A percentile compares a stretch with the other conserved stretches of the same genome.
These are phyloP conservation scores for Heritiera fomes DNA, from an alignment of 345 rosid genomes.

Conservation along the genomic window DNA sequence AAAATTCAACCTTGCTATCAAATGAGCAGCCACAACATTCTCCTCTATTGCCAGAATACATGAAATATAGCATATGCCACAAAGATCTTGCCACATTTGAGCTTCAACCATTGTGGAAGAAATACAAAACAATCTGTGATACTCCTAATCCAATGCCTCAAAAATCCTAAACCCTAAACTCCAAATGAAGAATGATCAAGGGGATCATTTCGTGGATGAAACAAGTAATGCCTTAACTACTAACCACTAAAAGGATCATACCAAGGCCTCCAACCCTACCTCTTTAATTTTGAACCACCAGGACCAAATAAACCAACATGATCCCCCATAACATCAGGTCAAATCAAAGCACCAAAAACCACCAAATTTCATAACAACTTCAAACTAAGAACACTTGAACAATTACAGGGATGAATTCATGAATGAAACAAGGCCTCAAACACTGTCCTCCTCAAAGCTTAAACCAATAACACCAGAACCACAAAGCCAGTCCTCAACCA, in stretches of 20 bases:
- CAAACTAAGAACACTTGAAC: neutral
- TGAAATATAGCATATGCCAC: neutral
- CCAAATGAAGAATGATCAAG: neutral
- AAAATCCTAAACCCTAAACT: neutral
- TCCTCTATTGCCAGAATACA: neutral
- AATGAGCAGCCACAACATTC: neutral
- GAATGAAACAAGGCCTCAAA: neutral
- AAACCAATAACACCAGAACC: neutral
- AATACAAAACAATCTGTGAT: neutral
- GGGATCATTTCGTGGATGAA: conserved; percentile 4
- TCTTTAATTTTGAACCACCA: neutral
- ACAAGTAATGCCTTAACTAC: neutral
- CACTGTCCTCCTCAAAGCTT: neutral
- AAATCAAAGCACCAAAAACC: conserved; percentile 10
- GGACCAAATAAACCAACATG: neutral
- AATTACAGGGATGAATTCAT: neutral
- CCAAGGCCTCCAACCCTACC: neutral
- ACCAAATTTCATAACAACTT: neutral
- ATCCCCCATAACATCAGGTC: neutral
- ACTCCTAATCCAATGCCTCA: neutral
- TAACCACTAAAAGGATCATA: neutral
- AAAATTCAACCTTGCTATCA: neutral
- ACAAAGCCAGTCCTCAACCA: neutral
- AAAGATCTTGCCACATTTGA: neutral
- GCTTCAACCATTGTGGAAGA: conserved; percentile 16